phyloP scores from a whole-genome alignment of 1,284 basidiomycete species.

The Tylopilus sp. region DNA sequence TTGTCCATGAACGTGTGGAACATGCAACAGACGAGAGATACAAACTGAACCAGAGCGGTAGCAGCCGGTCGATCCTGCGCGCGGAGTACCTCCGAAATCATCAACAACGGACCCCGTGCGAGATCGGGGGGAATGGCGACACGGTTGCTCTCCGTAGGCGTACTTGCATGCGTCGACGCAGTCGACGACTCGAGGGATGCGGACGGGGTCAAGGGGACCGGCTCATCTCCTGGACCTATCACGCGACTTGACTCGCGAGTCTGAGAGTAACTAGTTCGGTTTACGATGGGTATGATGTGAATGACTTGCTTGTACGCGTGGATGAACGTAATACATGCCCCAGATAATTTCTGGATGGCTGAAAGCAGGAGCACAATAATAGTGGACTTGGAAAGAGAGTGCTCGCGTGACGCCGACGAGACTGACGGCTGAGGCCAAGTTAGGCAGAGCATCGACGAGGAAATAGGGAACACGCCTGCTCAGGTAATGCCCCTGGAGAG shows the following conservation, averaged over 20 bases:
- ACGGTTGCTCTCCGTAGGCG: slow-evolving; percentile 7
- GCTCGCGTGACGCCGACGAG: slow-evolving; percentile 21
- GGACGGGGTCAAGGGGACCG: slow-evolving; percentile 15
- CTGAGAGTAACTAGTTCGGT: slow-evolving; percentile 38
- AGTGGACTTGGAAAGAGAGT: slow-evolving; percentile 51
- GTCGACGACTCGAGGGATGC: slow-evolving; percentile 14
- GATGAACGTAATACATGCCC: slow-evolving; percentile 60
- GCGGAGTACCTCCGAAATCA: slow-evolving; percentile 50
- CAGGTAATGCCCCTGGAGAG: slow-evolving; percentile 24
- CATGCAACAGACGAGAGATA: slow-evolving; percentile 37
- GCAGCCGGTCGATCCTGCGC: slow-evolving; percentile 46
- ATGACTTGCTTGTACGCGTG: slow-evolving; percentile 64
- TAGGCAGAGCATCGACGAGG: neutral
- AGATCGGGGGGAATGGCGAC: slow-evolving; percentile 10
- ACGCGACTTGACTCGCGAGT: slow-evolving; percentile 2
- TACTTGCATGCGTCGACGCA: slow-evolving; percentile 9
- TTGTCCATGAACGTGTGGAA: slow-evolving; percentile 52
- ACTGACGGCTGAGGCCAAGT: slow-evolving; percentile 22
- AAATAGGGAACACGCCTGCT: slow-evolving; percentile 33
- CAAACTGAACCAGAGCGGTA: slow-evolving; percentile 37
- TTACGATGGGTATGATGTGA: slow-evolving; percentile 62
- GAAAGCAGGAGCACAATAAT: slow-evolving; percentile 67
- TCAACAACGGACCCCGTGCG: slow-evolving; percentile 37
- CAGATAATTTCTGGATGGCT: slow-evolving; percentile 66
- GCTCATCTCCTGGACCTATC: slow-evolving; percentile 2